Percentiles rank a stretch among this genome's conserved stretches.
These are phyloP conservation scores for Dendrobium chrysotoxum DNA, from an alignment of 106 monocot genomes.

Conservation along the genomic window DNA sequence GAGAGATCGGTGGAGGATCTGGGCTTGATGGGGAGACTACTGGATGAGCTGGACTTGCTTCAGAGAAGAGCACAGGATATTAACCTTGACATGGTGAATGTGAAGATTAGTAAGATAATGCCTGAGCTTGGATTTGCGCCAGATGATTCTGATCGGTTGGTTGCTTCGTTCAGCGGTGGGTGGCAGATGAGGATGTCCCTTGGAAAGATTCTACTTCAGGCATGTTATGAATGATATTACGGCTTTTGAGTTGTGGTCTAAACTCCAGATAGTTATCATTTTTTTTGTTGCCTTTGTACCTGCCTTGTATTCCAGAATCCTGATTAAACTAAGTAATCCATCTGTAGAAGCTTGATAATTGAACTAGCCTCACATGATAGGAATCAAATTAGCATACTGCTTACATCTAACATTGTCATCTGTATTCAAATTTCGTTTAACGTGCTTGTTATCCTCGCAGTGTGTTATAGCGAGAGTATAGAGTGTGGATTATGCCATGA, in stretches of 20 bases:
- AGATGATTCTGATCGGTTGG: constrained; percentile 86
- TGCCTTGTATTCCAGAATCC: not conserved
- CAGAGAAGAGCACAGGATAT: constrained; percentile 88
- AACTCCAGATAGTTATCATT: not conserved
- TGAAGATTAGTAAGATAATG: constrained; percentile 88
- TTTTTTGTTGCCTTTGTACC: not conserved
- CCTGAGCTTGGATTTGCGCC: constrained; percentile 76
- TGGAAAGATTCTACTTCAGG: constrained; percentile 97
- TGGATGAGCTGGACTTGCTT: constrained; percentile 93
- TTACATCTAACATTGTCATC: not conserved
- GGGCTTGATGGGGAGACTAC: constrained; percentile 75
- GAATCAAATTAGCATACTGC: not conserved
- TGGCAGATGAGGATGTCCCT: constrained; percentile 99
- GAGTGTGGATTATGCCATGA: not conserved
- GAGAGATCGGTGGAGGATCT: constrained; percentile 79
- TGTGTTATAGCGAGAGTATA: not conserved
- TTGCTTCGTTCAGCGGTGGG: constrained; percentile 89
- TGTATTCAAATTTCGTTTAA: not conserved
- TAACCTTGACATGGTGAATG: constrained; percentile 66
- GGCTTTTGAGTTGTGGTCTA: not conserved
- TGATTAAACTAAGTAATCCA: not conserved
- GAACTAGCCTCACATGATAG: not conserved
- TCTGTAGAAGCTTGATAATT: not conserved
- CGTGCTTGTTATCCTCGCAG: not conserved
- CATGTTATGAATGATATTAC: constrained; percentile 16